These are phyloP conservation scores for Daldinia loculata DNA, from an alignment of 495 filamentous ascomycete species.

Conservation along the genomic window DNA sequence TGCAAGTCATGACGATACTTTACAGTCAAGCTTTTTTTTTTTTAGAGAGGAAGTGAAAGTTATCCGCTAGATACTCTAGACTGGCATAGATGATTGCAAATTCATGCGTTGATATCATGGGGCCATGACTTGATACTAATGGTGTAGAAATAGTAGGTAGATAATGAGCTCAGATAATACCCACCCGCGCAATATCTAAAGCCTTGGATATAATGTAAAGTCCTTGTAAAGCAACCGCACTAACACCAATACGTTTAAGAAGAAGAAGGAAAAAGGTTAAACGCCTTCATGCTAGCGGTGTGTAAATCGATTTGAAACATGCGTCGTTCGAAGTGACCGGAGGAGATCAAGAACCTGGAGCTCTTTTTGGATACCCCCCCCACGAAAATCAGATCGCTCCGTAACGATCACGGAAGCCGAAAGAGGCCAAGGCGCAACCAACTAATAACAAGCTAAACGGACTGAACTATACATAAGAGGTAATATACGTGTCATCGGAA, in stretches of 20 bases:
- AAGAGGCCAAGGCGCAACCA: slow-evolving; percentile 26
- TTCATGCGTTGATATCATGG: slow-evolving; percentile 7
- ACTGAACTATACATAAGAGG: not conserved
- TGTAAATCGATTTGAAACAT: slow-evolving; percentile 36
- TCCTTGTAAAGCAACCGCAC: not conserved
- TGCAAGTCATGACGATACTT: slow-evolving; percentile 9
- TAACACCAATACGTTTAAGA: not conserved
- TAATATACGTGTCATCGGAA: slow-evolving; percentile 15
- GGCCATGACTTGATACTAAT: not conserved
- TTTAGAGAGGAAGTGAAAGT: slow-evolving; percentile 5
- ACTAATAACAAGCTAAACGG: not conserved
- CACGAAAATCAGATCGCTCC: slow-evolving; percentile 26
- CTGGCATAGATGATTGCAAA: not conserved
- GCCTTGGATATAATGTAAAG: not conserved
- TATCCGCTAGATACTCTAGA: not conserved
- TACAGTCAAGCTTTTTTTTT: slow-evolving; percentile 7
- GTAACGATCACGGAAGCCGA: slow-evolving; percentile 34
- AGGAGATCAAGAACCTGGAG: slow-evolving; percentile 1
- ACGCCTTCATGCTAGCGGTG: not conserved
- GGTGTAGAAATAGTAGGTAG: not conserved
- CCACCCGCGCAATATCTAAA: not conserved
- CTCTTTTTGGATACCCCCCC: slow-evolving; percentile 29
- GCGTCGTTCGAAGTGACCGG: slow-evolving; percentile 25
- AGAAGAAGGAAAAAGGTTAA: not conserved
- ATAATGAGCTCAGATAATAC: not conserved